These are phyloP conservation scores for Priceomyces carsonii DNA, from an alignment of 805 yeast species.

Conservation along the genomic window DNA sequence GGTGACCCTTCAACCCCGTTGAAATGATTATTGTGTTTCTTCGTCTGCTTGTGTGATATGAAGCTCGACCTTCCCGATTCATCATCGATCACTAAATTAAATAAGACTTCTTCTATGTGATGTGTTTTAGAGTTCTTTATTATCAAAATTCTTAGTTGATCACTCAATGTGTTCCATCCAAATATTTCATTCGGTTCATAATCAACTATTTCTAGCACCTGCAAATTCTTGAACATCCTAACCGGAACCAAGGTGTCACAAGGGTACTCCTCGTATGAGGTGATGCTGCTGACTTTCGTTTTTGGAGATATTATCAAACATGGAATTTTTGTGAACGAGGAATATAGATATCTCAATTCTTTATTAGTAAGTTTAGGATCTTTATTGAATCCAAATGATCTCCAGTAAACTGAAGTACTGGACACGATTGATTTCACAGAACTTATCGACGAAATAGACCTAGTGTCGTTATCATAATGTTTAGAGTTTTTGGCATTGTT, in stretches of 20 bases:
- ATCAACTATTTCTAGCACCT: slow-evolving; percentile 60
- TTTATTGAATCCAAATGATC: slow-evolving; percentile 32
- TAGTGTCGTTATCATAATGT: slow-evolving; percentile 44
- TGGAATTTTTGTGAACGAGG: slow-evolving; percentile 66
- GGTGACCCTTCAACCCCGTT: slow-evolving; percentile 13
- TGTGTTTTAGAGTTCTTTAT: slow-evolving; percentile 51
- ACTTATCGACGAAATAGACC: slow-evolving; percentile 57
- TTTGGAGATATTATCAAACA: slow-evolving; percentile 63
- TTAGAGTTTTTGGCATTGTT: slow-evolving; percentile 49
- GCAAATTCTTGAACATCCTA: slow-evolving; percentile 59
- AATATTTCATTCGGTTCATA: slow-evolving; percentile 63
- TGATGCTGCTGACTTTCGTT: slow-evolving; percentile 55
- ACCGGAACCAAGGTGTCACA: slow-evolving; percentile 70
- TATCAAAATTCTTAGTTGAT: slow-evolving; percentile 54
- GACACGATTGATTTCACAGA: slow-evolving; percentile 54
- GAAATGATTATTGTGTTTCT: slow-evolving; percentile 7
- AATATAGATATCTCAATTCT: slow-evolving; percentile 57
- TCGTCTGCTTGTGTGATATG: slow-evolving; percentile 14
- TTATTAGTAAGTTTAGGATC: slow-evolving; percentile 48
- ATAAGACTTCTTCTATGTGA: slow-evolving; percentile 54
- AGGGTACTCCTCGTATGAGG: slow-evolving; percentile 68
- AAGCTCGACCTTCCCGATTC: slow-evolving; percentile 41
- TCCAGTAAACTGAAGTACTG: slow-evolving; percentile 43
- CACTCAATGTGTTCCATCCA: slow-evolving; percentile 64
- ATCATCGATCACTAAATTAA: slow-evolving; percentile 56